A percentile compares a stretch with the other conserved stretches of the same genome.
These are phyloP conservation scores for Diospyros kaki DNA, from an alignment of 148 eudicot genomes.

Conservation along the genomic window DNA sequence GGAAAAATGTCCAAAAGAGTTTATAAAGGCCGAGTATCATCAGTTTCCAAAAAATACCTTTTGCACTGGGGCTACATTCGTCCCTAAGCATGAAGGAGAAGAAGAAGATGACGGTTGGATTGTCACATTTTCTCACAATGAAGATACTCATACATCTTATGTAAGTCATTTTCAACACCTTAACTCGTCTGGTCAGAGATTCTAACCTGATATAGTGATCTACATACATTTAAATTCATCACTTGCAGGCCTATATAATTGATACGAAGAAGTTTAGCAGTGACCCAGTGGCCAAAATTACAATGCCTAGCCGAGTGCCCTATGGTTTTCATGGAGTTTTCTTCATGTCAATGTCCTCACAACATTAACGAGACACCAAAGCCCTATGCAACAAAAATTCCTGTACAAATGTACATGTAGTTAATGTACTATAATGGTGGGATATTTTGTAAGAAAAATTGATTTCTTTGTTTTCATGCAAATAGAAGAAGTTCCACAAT, in stretches of 20 bases:
- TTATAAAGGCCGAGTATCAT: conserved; percentile 36
- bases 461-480: no score
- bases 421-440: no score
- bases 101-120: conserved; percentile 54
- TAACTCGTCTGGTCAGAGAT: background rate
- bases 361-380: background rate
- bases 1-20: background rate
- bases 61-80: conserved; percentile 42
- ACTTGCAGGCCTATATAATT: conserved; percentile 31
- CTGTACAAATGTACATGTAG: no score
- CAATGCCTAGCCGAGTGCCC: conserved; percentile 35
- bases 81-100: conserved; percentile 21
- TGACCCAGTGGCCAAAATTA: conserved; percentile 32
- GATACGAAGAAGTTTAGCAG: conserved; percentile 35
- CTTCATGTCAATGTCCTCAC: conserved; percentile 2
- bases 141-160: conserved; percentile 29
- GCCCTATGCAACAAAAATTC: no score
- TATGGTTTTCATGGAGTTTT: conserved; percentile 48
- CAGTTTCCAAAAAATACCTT: conserved; percentile 29
- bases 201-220: background rate
- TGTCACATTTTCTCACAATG: conserved; percentile 37
- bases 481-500: no score
- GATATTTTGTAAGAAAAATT: no score
- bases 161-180: conserved; percentile 10
- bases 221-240: background rate